Evolutionary conservation across 768 basidiomycete species (phyloP).

Genomic region (Inosperma sp.): DNA sequence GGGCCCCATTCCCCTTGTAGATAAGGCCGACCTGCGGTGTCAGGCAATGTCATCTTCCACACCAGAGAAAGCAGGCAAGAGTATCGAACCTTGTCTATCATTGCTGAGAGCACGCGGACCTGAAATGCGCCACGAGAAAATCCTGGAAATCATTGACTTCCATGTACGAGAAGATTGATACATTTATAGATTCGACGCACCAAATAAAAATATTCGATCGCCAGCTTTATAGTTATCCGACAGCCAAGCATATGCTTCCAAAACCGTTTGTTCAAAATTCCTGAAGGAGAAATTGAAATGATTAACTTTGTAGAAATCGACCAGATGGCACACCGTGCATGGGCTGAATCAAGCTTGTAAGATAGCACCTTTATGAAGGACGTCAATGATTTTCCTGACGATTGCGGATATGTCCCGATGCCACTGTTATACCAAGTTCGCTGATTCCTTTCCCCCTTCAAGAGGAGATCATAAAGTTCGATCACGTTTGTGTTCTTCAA

Average conservation of each 20-base stretch:
- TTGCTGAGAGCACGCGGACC: constrained; percentile 39
- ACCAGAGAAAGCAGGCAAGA: background rate
- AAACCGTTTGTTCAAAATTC: constrained; percentile 21
- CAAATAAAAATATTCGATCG: constrained; percentile 26
- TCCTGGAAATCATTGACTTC: constrained; percentile 24
- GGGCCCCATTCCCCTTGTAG: constrained; percentile 33
- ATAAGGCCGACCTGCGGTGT: constrained; percentile 36
- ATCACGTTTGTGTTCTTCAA: constrained; percentile 33
- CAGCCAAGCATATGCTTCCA: constrained; percentile 26
- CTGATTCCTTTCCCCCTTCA: constrained; percentile 19
- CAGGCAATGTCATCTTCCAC: background rate
- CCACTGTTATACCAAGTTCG: constrained; percentile 32
- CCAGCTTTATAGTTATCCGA: constrained; percentile 23
- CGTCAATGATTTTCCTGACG: constrained; percentile 16
- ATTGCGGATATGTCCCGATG: constrained; percentile 29
- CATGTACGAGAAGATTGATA: background rate
- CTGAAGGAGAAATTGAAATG: constrained; percentile 15
- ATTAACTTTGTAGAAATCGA: background rate
- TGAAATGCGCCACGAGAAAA: constrained; percentile 48
- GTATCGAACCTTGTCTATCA: constrained; percentile 35
- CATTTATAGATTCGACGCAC: constrained; percentile 9
- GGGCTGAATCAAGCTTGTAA: constrained; percentile 9
- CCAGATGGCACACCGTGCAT: constrained; percentile 31
- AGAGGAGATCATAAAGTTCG: constrained; percentile 25
- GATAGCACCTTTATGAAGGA: constrained; percentile 20